Conservation (phyloP, 2,329 filamentous ascomycete genomes). For the Penicillium freii region DNA sequence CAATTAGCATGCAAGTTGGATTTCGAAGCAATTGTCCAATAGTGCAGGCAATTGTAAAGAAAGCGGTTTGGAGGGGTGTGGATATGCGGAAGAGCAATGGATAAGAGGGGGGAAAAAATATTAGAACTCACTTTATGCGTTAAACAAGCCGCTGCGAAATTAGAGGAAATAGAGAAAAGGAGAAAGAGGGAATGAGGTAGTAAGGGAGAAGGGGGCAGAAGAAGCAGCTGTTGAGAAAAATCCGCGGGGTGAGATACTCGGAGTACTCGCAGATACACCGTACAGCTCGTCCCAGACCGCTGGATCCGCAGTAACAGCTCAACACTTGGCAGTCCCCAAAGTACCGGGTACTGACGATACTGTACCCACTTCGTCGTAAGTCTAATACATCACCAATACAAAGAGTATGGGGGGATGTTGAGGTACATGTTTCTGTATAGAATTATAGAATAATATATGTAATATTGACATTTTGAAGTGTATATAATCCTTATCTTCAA, state of each 20-base stretch:
- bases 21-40: background rate
- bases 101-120: constrained; percentile 5
- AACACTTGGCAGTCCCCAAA: constrained; percentile 25
- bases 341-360: constrained; percentile 25
- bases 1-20: constrained; percentile 5
- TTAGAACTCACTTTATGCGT: constrained; percentile 20
- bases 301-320: constrained; percentile 11
- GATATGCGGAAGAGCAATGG: constrained; percentile 11
- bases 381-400: background rate
- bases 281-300: constrained; percentile 25
- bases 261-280: constrained; percentile 30
- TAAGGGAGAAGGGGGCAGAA: constrained; percentile 13
- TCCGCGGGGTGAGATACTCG: constrained; percentile 19
- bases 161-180: constrained; percentile 17
- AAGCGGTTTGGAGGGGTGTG: background rate
- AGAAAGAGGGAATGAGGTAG: constrained; percentile 21
- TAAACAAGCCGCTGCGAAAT: constrained; percentile 19
- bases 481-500: background rate
- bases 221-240: constrained; percentile 28
- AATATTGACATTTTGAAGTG: background rate
- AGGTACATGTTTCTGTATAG: background rate
- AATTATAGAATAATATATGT: background rate
- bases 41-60: background rate
- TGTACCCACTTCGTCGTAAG: background rate
- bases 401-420: background rate